Base-by-base conservation (phyloP, 805 yeast genomes). In the Candida wancherniae region DNA sequence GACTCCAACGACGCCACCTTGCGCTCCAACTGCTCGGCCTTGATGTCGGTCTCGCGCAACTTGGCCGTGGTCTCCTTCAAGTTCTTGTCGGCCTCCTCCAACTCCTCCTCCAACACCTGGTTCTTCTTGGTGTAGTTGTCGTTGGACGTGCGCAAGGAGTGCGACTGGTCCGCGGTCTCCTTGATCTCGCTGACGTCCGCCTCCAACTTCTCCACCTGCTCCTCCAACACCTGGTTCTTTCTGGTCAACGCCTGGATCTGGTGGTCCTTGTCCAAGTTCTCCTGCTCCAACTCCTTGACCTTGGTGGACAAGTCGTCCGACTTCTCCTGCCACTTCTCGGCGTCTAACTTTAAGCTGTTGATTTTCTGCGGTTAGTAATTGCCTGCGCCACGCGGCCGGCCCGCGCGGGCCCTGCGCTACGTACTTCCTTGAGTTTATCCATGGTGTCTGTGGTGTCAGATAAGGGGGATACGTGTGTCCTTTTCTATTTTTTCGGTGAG, bases 261-360 rank as follows among this genome's bases (percentile, higher is more conserved):
- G 70, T 92, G 90, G 61, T 92, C 98, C 69, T 88, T 88, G 48
- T 85, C 90, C 47, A 84, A 70, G 57, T 75, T 74, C 55, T 86
- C 95, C 68, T 90, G 97, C 64, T 90, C 97, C 61, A 90, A 73
- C 56, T 73, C 81, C 73, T 88, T 92, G 67, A 84, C 77, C 60
- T 79, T 80, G 43, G 72, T 77, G 40, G 78, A 65, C 52, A 84
- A 75, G 52, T 84, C 95, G 55, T 92, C 98, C 40, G 92, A 80
- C 71, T 87, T 85, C 61, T 86, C 96, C 71, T 90, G 96, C 86
- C 98, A 94, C 51, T 81, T 71, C 70, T 92, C 98, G 47, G 95
- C 90, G 59, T 92, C 97, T 53, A 84, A 71, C 68, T 90, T 88
- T 63, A 92, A 78, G 65, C 79, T 79, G 73, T 70, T 80, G 69